These are phyloP conservation scores for Spirogloea muscicola DNA, from an alignment of 139 green algal species.

Conservation along the genomic window DNA sequence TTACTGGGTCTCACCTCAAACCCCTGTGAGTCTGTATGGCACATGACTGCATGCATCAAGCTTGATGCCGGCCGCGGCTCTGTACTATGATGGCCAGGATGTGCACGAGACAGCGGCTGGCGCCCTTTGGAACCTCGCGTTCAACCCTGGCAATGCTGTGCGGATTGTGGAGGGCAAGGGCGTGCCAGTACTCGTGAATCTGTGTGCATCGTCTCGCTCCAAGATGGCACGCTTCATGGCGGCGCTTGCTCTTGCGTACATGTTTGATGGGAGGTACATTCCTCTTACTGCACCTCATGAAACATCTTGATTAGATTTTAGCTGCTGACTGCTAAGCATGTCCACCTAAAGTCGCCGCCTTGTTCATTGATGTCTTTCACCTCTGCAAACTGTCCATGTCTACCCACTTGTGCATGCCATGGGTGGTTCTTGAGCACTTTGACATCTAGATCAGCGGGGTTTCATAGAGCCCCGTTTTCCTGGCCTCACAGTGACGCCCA, in stretches of 20 bases:
- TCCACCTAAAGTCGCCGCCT: neutral
- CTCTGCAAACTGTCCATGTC: neutral
- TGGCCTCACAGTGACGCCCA: too few species aligned
- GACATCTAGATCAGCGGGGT: too few species aligned
- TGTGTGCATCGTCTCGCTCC: conserved; percentile 9
- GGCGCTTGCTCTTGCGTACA: conserved; percentile 27
- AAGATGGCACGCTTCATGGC: conserved; percentile 37
- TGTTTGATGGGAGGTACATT: conserved; percentile 23
- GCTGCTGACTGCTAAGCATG: neutral
- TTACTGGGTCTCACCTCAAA: too few species aligned
- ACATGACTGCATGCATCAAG: too few species aligned
- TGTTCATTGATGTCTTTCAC: neutral
- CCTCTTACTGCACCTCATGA: neutral
- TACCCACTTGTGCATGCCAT: neutral
- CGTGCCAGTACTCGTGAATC: conserved; percentile 7
- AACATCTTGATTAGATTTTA: neutral
- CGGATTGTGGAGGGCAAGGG: conserved; percentile 12
- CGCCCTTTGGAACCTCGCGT: conserved; percentile 38
- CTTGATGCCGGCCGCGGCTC: too few species aligned
- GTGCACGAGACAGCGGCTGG: conserved; percentile 28
- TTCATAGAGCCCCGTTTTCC: too few species aligned
- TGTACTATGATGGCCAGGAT: too few species aligned
- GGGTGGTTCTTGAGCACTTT: neutral
- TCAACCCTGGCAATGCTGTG: conserved; percentile 20
- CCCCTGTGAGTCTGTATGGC: too few species aligned